Evolutionary conservation across 495 filamentous ascomycete genomes (phyloP), one percentile per base, ranked within the genome.

Genomic region (Podospora australis): DNA sequence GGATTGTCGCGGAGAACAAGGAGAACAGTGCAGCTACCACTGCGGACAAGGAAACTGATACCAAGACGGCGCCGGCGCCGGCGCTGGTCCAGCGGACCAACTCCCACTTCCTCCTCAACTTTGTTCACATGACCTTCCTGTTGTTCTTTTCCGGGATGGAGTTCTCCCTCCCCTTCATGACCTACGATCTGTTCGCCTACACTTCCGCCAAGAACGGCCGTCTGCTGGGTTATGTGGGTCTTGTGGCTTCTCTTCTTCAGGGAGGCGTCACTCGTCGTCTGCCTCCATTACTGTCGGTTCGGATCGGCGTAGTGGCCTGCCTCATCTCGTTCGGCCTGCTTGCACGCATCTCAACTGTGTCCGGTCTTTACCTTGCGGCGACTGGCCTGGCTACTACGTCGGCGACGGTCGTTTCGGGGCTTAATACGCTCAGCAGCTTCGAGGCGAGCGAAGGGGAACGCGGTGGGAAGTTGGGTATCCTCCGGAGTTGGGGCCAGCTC

Each of bases 111-210:
- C 56, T 95, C n/a, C 79, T 99, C 29, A 96, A 96, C 62, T 61
- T 83, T 6, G 80, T 89, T 0, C 92, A 99, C 63, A 80, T 99
- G 59, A 63, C 82, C 36, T 99, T 99, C 69, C 79, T 99, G 46
- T 81, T 99, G 8, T 95, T 95, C 56, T 99, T 99, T 67, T 92
- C 87, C 19, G 92, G 92, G 43, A 85, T 99, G 82, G 92, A 99
- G 57, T 97, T 96, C 63, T 87, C 82, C 1, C 81, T 99, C 0
- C 89, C 92, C 0, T 99, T 99, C 69, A 87, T 97, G 78, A 97
- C 94, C 0, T 92, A 90, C 54, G 90, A 96, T 47, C 76, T 97
- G 28, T 96, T 96, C 64, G 76, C 74, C 4, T 88, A 86, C 59
- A 78, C 79, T n/a, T 83, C 88, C 4, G 74, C 78, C 2, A 74